Evolutionary conservation across 2,329 filamentous ascomycete genomes (phyloP), one percentile per base, ranked within the genome.

Genomic region (Epichloe coenophiala): DNA sequence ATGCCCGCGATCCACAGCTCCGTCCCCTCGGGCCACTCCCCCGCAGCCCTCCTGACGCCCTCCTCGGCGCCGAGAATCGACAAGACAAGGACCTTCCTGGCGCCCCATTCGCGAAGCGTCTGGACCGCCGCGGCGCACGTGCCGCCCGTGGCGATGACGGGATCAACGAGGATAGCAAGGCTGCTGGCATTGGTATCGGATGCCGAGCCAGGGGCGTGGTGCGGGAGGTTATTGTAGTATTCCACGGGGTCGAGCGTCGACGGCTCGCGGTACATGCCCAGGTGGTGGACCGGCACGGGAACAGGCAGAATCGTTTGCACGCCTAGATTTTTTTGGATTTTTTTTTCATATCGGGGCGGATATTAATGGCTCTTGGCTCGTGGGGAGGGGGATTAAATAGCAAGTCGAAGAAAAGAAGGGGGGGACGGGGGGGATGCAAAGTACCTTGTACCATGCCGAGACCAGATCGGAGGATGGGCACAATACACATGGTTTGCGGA

Each of bases 181-280:
- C 66, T 73, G 43, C 70, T 70, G 42, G 69, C 60, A 47, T 47
- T 63, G 36, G 68, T 63, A 27, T 38, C 55, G 39, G 64, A 57
- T 43, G 61, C 54, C 33, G 67, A 57, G 47, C 63, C 50, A 59
- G 72, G 62, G 39, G 73, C 64, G 69, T 88, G 84, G 68, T 87
- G 84, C 37, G 89, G 89, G 19, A 96, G 82, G 68, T 95, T 95
- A 75, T 96, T 96, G 78, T 96, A 96, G 77, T 96, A 95, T 70
- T 95, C 90, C 52, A 96, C 90, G 3, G 90, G 88, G 61, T 88
- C 81, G 51, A 96, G 82, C 43, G 87, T 91, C 51, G 81, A 80
- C 53, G 86, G 88, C 65, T 96, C 90, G 63, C 90, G 88, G 75
- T 91, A 97, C 62, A 97, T 84, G 57, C 93, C 91, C 7, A 97